These are phyloP conservation scores for Heritiera littoralis DNA, from an alignment of 345 rosid species.

Conservation along the genomic window DNA sequence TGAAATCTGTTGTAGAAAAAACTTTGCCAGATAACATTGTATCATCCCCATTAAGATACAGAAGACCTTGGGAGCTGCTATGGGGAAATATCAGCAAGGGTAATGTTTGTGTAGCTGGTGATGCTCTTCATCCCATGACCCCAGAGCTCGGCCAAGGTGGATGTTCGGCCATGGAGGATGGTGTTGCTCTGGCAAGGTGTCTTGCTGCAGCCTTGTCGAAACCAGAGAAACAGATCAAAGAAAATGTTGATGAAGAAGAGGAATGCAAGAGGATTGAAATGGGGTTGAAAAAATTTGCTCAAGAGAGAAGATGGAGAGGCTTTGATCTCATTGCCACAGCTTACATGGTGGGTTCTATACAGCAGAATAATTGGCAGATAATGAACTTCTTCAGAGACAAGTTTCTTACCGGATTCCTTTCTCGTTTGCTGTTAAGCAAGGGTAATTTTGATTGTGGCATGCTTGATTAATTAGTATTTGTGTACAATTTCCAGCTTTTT, in stretches of 20 bases:
- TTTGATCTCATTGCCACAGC: slow-evolving; percentile 35
- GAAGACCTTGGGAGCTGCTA: slow-evolving; percentile 15
- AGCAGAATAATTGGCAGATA: background rate
- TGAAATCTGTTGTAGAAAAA: slow-evolving; percentile 1
- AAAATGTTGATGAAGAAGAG: background rate
- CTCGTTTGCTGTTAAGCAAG: background rate
- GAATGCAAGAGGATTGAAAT: slow-evolving; percentile 35
- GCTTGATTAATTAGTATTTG: background rate
- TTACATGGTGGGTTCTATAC: slow-evolving; percentile 27
- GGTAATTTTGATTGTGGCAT: background rate
- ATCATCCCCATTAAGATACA: background rate
- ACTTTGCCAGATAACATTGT: background rate
- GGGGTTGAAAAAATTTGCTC: slow-evolving; percentile 29
- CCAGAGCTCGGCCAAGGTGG: slow-evolving; percentile 57
- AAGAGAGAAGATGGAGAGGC: slow-evolving; percentile 51
- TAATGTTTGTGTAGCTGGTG: slow-evolving; percentile 45
- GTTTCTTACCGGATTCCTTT: background rate
- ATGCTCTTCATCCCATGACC: slow-evolving; percentile 63
- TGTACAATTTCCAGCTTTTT: too few species aligned
- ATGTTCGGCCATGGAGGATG: slow-evolving; percentile 43
- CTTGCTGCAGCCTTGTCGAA: slow-evolving; percentile 34
- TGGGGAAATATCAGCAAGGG: slow-evolving; percentile 24
- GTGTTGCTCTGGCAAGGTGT: slow-evolving; percentile 46
- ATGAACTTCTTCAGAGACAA: background rate
- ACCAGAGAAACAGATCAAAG: background rate